Base-by-base conservation (phyloP, 805 yeast species). In the Scheffersomyces spartinae region DNA sequence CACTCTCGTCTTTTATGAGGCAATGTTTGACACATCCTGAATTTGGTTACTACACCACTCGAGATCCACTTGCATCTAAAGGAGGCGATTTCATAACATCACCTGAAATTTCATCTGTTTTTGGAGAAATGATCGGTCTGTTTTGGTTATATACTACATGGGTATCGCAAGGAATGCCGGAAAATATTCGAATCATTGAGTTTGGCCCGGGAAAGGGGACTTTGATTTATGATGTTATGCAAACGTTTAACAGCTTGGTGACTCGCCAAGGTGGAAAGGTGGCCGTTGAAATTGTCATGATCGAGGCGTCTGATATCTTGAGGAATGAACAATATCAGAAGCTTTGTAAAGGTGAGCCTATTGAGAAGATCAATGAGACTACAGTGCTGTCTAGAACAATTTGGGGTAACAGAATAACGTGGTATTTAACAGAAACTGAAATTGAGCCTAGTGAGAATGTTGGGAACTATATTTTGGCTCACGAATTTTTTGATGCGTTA, bases 141-240 rank as follows among this genome's bases (percentile, higher is more conserved):
- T 52, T 83, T 4, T 83, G 93, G 83, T 55, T 63, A 30, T 70
- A 56, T 32, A 55, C 68, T 8, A 45, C 52, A 7, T 80, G 85
- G 81, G 32, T 65, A 17, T 44, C 55, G 1, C 86, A 77, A 36
- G 61, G 67, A 15, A 55, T 46, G 22, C 75, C 81, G 0, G 20
- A 39, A n/a, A 41, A 44, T 8, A 49, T 77, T 14, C 53, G 75
- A 26, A 42, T 83, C 7, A 57, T 80, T 6, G 94, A 83, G 47
- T 72, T 81, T 47, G 94, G 94, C 0, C 94, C 94, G 0, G 94
- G 94, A 4, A 62, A 66, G 37, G 94, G 94, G 2, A 79, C 94
- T 0, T 52, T 83, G 36, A 73, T 80, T 74, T 54, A 55, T 39
- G 94, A 83, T 42, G 52, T 69, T 23, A 43, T 82, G 33, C 47